phyloP scores from a whole-genome alignment of 2,329 filamentous ascomycete genomes.

The Apiospora hydei region DNA sequence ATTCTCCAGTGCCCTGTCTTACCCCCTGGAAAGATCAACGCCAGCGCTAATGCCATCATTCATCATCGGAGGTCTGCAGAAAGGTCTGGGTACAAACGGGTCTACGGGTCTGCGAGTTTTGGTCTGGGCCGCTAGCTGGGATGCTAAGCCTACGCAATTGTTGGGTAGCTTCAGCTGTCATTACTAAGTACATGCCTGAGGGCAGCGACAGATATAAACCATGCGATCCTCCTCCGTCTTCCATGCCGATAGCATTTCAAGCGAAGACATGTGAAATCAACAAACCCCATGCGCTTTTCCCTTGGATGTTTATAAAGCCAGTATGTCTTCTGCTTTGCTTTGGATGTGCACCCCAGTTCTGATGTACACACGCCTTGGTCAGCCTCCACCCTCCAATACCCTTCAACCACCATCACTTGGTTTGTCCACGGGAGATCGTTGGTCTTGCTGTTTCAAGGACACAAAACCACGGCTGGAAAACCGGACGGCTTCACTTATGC shows the following conservation, averaged over 20 bases:
- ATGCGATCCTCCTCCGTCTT: neutral
- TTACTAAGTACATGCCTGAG: neutral
- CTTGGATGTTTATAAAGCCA: neutral
- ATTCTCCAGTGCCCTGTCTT: neutral
- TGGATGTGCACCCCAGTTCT: neutral
- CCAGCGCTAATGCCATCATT: conserved; percentile 12
- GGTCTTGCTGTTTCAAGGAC: neutral
- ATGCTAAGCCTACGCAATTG: neutral
- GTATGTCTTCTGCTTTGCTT: neutral
- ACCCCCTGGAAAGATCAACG: conserved; percentile 1
- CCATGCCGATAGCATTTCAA: neutral
- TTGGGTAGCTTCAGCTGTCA: neutral
- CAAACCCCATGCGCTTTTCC: no score
- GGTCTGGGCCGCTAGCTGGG: neutral
- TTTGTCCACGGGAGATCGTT: neutral
- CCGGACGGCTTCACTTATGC: neutral
- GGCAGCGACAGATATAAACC: neutral
- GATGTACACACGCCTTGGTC: neutral
- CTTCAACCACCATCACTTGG: neutral
- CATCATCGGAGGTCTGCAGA: conserved; percentile 13
- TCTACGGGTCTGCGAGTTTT: neutral
- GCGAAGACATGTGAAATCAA: neutral
- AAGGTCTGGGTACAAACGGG: conserved; percentile 12
- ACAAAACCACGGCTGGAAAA: neutral
- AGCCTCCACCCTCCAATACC: neutral